A percentile compares a stretch with the other conserved stretches of the same genome.
phyloP scores from a whole-genome alignment of 805 yeast species.

The Pichia deserticola region DNA sequence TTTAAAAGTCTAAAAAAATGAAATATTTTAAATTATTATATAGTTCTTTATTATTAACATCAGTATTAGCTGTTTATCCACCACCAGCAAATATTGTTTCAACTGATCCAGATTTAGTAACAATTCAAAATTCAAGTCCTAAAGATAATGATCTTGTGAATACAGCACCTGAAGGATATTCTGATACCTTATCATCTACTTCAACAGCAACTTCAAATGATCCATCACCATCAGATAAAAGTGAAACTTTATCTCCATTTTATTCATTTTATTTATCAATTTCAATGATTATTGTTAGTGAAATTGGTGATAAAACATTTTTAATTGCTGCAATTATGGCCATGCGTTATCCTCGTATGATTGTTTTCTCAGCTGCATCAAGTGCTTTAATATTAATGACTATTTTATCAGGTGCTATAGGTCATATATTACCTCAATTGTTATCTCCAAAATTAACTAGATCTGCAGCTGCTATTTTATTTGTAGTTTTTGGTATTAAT shows the following conservation, averaged over 20 bases:
- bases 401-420: constrained; percentile 79
- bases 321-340: constrained; percentile 97
- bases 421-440: constrained; percentile 82
- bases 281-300: constrained; percentile 91
- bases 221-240: no score
- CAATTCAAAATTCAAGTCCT: constrained; percentile 7
- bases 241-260: constrained; percentile 8
- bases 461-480: constrained; percentile 71
- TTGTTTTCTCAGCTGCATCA: constrained; percentile 87
- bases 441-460: constrained; percentile 76
- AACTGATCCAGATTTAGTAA: constrained; percentile 8
- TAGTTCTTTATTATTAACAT: background rate
- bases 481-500: constrained; percentile 74
- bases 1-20: background rate
- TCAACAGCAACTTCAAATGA: background rate
- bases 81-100: constrained; percentile 8
- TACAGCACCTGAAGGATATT: background rate
- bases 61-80: constrained; percentile 15
- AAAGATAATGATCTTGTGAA: no score
- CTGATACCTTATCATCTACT: background rate
- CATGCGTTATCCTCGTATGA: constrained; percentile 77
- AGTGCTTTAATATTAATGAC: constrained; percentile 87
- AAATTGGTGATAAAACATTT: constrained; percentile 96
- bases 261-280: constrained; percentile 65
- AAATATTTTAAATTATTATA: background rate